These are phyloP conservation scores for Rhizopogon hawkerae DNA, from an alignment of 1,284 basidiomycete genomes.

Conservation along the genomic window DNA sequence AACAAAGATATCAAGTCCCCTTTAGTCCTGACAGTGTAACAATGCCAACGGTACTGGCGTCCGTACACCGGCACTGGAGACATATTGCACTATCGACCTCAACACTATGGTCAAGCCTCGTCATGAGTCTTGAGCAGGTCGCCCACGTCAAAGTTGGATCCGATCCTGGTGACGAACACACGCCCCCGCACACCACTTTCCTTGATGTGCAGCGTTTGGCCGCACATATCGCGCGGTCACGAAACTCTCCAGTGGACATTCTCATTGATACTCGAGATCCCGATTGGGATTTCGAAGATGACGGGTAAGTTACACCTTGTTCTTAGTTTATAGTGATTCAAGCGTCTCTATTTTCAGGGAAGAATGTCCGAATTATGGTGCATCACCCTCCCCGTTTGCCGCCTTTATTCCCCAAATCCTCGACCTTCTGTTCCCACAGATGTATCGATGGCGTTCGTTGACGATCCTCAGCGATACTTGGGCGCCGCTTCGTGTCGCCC, in stretches of 20 bases:
- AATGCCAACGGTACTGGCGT: constrained; percentile 35
- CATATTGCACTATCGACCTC: constrained; percentile 38
- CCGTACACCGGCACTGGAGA: constrained; percentile 45
- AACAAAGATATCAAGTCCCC: constrained; percentile 22
- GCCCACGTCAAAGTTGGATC: not conserved
- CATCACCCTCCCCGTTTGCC: constrained; percentile 27
- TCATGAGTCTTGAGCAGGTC: constrained; percentile 33
- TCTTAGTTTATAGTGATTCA: constrained; percentile 1
- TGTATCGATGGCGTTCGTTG: constrained; percentile 42
- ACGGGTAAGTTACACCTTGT: constrained; percentile 2
- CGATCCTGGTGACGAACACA: not conserved
- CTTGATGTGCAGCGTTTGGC: constrained; percentile 30
- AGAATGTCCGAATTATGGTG: constrained; percentile 10
- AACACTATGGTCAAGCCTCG: constrained; percentile 45
- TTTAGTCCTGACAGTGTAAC: constrained; percentile 34
- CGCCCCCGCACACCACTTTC: not conserved
- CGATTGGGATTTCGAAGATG: constrained; percentile 42
- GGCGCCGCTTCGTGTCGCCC: constrained; percentile 41
- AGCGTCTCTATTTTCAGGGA: constrained; percentile 1
- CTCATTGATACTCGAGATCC: constrained; percentile 47
- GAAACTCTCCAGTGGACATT: constrained; percentile 42
- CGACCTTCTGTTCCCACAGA: constrained; percentile 37
- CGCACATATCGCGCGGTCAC: constrained; percentile 35
- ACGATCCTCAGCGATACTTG: constrained; percentile 46
- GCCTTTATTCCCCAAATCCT: constrained; percentile 36